phyloP scores from a whole-genome alignment of 106 monocot genomes.

The Amphibolis antarctica region DNA sequence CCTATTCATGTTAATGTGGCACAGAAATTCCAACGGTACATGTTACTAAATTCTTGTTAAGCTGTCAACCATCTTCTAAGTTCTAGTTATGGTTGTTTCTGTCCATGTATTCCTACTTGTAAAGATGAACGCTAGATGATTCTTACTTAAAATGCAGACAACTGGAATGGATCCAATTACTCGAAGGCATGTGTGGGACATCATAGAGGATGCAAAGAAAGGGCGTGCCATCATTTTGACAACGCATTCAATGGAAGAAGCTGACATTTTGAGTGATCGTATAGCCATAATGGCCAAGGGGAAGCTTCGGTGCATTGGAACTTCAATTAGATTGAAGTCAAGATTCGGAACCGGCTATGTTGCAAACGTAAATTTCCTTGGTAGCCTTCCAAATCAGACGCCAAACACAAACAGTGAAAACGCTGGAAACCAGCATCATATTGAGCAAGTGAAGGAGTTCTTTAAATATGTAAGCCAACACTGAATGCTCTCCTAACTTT shows the following conservation, averaged over 20 bases:
- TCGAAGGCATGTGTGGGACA: constrained; percentile 92
- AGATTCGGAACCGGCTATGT: constrained; percentile 77
- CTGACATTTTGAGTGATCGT: constrained; percentile 79
- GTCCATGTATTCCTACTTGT: too few species aligned
- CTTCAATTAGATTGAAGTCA: constrained; percentile 43
- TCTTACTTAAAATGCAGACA: constrained; percentile 30
- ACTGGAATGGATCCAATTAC: constrained; percentile 96
- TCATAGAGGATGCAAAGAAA: constrained; percentile 89
- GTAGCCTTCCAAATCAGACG: constrained; percentile 25
- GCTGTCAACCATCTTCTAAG: too few species aligned
- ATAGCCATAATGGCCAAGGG: constrained; percentile 97
- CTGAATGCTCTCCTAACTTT: background rate
- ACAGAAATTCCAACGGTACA: too few species aligned
- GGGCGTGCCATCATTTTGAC: constrained; percentile 81
- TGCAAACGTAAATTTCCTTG: constrained; percentile 58
- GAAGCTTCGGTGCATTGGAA: constrained; percentile 79
- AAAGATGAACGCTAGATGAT: too few species aligned
- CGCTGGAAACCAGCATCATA: constrained; percentile 10
- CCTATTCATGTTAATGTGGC: too few species aligned
- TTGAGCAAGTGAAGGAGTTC: constrained; percentile 53
- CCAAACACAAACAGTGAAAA: constrained; percentile 6
- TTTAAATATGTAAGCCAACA: constrained; percentile 50
- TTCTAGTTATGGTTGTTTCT: too few species aligned
- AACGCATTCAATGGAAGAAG: constrained; percentile 99
- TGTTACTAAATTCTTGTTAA: too few species aligned